These are phyloP conservation scores for Sisymbrium irio DNA, from an alignment of 345 rosid genomes.

Conservation along the genomic window DNA sequence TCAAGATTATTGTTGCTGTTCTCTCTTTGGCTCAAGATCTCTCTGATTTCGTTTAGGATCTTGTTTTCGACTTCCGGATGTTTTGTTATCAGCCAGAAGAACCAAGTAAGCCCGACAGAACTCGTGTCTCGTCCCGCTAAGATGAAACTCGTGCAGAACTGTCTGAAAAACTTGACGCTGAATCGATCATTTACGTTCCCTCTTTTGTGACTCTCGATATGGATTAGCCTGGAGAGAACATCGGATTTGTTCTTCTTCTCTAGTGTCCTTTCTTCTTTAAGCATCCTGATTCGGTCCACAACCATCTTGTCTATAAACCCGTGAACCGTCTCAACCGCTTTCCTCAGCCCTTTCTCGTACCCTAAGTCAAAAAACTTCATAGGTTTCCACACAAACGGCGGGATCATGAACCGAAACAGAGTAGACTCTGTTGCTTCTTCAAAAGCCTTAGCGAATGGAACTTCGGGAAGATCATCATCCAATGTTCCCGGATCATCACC, in stretches of 20 bases:
- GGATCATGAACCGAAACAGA: constrained; percentile 58
- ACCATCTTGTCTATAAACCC: constrained; percentile 52
- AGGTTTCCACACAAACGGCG: constrained; percentile 67
- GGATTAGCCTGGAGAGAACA: constrained; percentile 62
- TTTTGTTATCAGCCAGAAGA: constrained; percentile 62
- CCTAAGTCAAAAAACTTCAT: constrained; percentile 59
- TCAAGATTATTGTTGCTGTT: neutral
- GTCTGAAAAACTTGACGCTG: constrained; percentile 46
- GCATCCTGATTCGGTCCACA: constrained; percentile 32
- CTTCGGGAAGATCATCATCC: constrained; percentile 49
- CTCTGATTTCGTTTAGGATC: constrained; percentile 43
- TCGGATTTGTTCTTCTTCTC: constrained; percentile 40
- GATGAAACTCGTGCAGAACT: constrained; percentile 63
- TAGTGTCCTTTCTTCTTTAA: constrained; percentile 31
- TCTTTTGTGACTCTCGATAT: constrained; percentile 29
- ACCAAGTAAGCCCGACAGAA: constrained; percentile 69
- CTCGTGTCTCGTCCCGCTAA: constrained; percentile 85
- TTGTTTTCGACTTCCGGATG: constrained; percentile 55
- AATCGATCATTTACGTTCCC: constrained; percentile 26
- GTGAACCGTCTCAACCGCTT: constrained; percentile 59
- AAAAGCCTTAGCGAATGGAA: constrained; percentile 74
- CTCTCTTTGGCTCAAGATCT: constrained; percentile 23
- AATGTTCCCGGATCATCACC: constrained; percentile 77
- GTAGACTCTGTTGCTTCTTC: constrained; percentile 76
- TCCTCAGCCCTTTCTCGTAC: constrained; percentile 51